A percentile compares a stretch with the other conserved stretches of the same genome.
These are phyloP conservation scores for Colletotrichum sp. DNA, from an alignment of 2,329 filamentous ascomycete genomes.

Conservation along the genomic window DNA sequence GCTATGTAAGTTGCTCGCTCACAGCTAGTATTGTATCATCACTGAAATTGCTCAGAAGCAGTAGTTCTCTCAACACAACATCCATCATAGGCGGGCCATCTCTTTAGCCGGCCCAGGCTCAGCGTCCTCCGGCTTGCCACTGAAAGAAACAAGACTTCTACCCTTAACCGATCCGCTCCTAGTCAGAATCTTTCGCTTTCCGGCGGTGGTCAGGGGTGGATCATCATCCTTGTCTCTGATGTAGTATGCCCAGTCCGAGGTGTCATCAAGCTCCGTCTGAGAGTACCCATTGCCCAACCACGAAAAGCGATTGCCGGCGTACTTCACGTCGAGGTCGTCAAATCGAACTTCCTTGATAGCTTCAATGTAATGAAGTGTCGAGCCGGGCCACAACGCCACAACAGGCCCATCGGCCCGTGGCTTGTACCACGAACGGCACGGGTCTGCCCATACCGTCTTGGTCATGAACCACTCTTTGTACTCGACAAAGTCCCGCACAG, in stretches of 20 bases:
- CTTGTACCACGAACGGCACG: conserved; percentile 35
- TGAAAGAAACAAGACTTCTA: conserved; percentile 22
- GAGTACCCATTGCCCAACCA: conserved; percentile 50
- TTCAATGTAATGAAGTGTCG: conserved; percentile 55
- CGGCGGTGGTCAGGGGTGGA: conserved; percentile 27
- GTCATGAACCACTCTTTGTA: conserved; percentile 50
- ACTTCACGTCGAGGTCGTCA: conserved; percentile 51
- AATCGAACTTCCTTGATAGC: conserved; percentile 46
- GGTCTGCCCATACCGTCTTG: conserved; percentile 48
- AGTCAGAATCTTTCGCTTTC: conserved; percentile 24
- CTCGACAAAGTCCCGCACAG: conserved; percentile 55
- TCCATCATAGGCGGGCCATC: neutral
- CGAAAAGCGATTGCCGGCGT: conserved; percentile 40
- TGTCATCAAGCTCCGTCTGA: conserved; percentile 42
- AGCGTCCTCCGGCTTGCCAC: neutral
- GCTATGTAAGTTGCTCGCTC: neutral
- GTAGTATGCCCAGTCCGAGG: conserved; percentile 44
- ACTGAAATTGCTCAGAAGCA: neutral
- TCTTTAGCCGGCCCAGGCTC: neutral
- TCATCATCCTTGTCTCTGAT: conserved; percentile 40
- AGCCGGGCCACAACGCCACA: conserved; percentile 27
- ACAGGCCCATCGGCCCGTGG: conserved; percentile 19
- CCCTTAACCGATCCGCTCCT: conserved; percentile 28
- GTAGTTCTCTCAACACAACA: neutral
- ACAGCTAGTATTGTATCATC: neutral